Evolutionary conservation across 768 basidiomycete species (phyloP).

Genomic region (Hirschioporus abietinus): DNA sequence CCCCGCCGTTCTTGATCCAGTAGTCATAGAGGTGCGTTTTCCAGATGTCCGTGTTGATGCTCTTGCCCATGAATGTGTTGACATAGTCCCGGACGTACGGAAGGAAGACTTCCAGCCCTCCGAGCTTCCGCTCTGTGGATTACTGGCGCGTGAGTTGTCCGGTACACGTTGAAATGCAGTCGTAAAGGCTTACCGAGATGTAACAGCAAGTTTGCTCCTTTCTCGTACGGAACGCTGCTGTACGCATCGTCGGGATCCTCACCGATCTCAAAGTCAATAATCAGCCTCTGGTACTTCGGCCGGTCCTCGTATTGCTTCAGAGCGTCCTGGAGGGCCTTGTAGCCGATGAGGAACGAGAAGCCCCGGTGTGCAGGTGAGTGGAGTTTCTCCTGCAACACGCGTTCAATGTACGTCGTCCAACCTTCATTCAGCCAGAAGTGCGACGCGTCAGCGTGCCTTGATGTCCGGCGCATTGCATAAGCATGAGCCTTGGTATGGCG

Average conservation of each 20-base stretch:
- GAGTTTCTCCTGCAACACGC: slow-evolving; percentile 63
- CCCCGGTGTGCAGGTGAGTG: slow-evolving; percentile 74
- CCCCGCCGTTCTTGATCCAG: slow-evolving; percentile 51
- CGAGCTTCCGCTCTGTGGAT: slow-evolving; percentile 55
- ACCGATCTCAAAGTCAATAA: slow-evolving; percentile 67
- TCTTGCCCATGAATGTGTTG: slow-evolving; percentile 72
- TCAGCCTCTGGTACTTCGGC: slow-evolving; percentile 75
- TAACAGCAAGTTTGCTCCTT: slow-evolving; percentile 85
- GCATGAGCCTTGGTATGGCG: background rate
- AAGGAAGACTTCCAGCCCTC: slow-evolving; percentile 79
- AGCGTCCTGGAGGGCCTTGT: slow-evolving; percentile 65
- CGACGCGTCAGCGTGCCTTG: slow-evolving; percentile 61
- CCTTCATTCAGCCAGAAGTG: slow-evolving; percentile 92
- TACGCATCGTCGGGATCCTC: slow-evolving; percentile 80
- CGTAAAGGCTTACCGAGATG: slow-evolving; percentile 56
- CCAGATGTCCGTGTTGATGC: slow-evolving; percentile 83
- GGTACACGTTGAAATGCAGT: background rate
- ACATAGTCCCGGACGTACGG: slow-evolving; percentile 85
- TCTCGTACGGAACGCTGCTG: slow-evolving; percentile 74
- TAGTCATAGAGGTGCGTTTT: slow-evolving; percentile 72
- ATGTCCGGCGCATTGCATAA: background rate
- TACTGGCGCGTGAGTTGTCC: background rate
- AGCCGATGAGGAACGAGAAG: slow-evolving; percentile 75
- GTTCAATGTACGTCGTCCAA: slow-evolving; percentile 92
- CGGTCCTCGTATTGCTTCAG: slow-evolving; percentile 52